A percentile compares a stretch with the other conserved stretches of the same genome.
Conservation (phyloP, 192 early-diverging fungal genomes). For the Allomyces javanicus region DNA sequence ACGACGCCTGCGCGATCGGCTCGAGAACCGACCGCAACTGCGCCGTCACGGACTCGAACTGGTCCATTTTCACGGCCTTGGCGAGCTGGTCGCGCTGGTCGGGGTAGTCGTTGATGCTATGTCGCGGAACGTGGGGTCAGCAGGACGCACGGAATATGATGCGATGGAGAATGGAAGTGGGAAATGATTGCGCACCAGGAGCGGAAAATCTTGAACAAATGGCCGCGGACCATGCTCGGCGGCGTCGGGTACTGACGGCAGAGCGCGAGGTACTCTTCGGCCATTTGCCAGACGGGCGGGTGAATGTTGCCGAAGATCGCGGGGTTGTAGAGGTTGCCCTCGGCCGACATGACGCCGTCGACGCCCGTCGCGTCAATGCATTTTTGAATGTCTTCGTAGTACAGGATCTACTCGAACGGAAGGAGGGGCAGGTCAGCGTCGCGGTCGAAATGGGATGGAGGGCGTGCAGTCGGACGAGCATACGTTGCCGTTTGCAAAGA, state of each 20-base stretch:
- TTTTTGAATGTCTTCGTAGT: slow-evolving; percentile 65
- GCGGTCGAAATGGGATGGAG: no score
- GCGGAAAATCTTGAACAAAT: slow-evolving; percentile 84
- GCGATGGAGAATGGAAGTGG: background rate
- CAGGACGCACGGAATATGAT: no score
- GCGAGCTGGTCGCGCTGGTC: slow-evolving; percentile 60
- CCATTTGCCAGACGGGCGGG: slow-evolving; percentile 53
- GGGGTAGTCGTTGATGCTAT: slow-evolving; percentile 47
- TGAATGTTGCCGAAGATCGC: slow-evolving; percentile 50
- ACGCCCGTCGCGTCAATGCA: slow-evolving; percentile 69
- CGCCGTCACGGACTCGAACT: slow-evolving; percentile 30
- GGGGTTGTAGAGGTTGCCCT: slow-evolving; percentile 72
- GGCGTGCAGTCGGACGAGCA: background rate
- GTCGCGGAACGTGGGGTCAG: no score
- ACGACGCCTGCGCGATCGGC: slow-evolving; percentile 36
- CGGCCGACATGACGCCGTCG: slow-evolving; percentile 90
- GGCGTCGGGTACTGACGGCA: slow-evolving; percentile 41
- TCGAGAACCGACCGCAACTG: slow-evolving; percentile 34
- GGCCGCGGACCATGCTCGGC: slow-evolving; percentile 52
- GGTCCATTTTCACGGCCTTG: slow-evolving; percentile 32
- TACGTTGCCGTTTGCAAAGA: slow-evolving; percentile 89
- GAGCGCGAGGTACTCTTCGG: slow-evolving; percentile 78
- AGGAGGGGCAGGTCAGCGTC: no score
- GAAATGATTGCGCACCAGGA: slow-evolving; percentile 4
- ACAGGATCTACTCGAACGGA: slow-evolving; percentile 33